A percentile compares a stretch with the other conserved stretches of the same genome.
Evolutionary conservation across 2,329 filamentous ascomycete genomes (phyloP).

Genomic region (Penicillium sp.): DNA sequence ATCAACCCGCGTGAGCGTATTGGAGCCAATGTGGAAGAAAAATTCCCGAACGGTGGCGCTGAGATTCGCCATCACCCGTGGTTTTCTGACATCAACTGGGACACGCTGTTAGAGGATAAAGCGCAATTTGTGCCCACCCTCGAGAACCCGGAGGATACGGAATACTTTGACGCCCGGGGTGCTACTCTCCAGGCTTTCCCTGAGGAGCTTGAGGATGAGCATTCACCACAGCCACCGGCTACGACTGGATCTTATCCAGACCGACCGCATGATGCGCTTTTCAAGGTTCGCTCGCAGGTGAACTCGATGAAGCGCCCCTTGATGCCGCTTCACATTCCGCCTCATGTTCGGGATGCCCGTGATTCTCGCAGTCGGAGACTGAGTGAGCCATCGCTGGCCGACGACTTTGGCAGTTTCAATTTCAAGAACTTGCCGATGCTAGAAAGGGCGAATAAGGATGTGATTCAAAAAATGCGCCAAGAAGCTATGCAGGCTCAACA

Average conservation of each 20-base stretch:
- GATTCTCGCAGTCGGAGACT: slow-evolving; percentile 82
- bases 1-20: slow-evolving; percentile 77
- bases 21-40: slow-evolving; percentile 81
- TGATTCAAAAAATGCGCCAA: slow-evolving; percentile 91
- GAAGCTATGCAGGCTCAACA: slow-evolving; percentile 75
- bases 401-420: slow-evolving; percentile 94
- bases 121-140: slow-evolving; percentile 91
- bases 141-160: slow-evolving; percentile 93
- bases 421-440: slow-evolving; percentile 97
- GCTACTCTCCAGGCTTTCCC: slow-evolving; percentile 89
- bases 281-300: slow-evolving; percentile 80
- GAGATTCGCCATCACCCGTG: slow-evolving; percentile 88
- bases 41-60: slow-evolving; percentile 76
- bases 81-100: slow-evolving; percentile 87
- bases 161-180: slow-evolving; percentile 92
- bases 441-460: slow-evolving; percentile 97
- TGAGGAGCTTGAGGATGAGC: slow-evolving; percentile 89
- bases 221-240: slow-evolving; percentile 66
- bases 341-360: slow-evolving; percentile 88
- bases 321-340: slow-evolving; percentile 94
- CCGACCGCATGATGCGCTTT: slow-evolving; percentile 89
- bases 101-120: slow-evolving; percentile 86
- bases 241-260: slow-evolving; percentile 77
- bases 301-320: slow-evolving; percentile 84
- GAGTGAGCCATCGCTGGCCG: slow-evolving; percentile 81